Evolutionary conservation across 2,329 filamentous ascomycete genomes (phyloP).

Genomic region (Aspergillus persii): DNA sequence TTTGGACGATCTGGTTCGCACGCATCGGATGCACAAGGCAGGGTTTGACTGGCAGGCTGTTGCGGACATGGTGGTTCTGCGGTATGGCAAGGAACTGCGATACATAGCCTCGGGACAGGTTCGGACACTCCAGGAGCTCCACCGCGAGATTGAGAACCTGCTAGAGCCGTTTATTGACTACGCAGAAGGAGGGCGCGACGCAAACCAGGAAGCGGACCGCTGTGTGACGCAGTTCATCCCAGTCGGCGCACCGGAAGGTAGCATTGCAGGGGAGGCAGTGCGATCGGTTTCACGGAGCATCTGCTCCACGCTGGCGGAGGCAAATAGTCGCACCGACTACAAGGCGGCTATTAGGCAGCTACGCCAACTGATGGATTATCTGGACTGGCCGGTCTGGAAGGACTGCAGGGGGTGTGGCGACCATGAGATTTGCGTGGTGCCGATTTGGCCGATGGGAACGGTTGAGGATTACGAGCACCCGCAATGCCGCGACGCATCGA

Average conservation of each 20-base stretch:
- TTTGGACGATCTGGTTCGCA: constrained; percentile 44
- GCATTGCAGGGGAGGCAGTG: constrained; percentile 29
- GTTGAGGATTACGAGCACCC: constrained; percentile 55
- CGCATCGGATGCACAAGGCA: constrained; percentile 24
- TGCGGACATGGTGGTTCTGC: constrained; percentile 62
- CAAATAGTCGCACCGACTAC: constrained; percentile 20
- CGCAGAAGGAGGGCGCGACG: constrained; percentile 26
- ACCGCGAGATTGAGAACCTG: constrained; percentile 27
- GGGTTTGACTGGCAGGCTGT: constrained; percentile 64
- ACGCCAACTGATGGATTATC: constrained; percentile 45
- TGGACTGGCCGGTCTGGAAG: constrained; percentile 63
- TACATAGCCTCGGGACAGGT: constrained; percentile 31
- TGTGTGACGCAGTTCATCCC: constrained; percentile 38
- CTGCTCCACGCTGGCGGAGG: constrained; percentile 31
- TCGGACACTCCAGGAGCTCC: constrained; percentile 21
- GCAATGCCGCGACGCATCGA: constrained; percentile 38
- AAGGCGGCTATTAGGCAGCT: constrained; percentile 31
- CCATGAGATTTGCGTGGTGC: constrained; percentile 59
- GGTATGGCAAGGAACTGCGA: constrained; percentile 59
- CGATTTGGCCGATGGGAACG: constrained; percentile 62
- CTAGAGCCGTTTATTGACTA: constrained; percentile 39
- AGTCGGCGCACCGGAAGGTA: constrained; percentile 3
- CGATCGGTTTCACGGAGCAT: constrained; percentile 29
- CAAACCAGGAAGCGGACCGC: constrained; percentile 25
- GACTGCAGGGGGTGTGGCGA: constrained; percentile 53